phyloP scores from a whole-genome alignment of 192 early-diverging fungal genomes.

The Coemansia sp. region DNA sequence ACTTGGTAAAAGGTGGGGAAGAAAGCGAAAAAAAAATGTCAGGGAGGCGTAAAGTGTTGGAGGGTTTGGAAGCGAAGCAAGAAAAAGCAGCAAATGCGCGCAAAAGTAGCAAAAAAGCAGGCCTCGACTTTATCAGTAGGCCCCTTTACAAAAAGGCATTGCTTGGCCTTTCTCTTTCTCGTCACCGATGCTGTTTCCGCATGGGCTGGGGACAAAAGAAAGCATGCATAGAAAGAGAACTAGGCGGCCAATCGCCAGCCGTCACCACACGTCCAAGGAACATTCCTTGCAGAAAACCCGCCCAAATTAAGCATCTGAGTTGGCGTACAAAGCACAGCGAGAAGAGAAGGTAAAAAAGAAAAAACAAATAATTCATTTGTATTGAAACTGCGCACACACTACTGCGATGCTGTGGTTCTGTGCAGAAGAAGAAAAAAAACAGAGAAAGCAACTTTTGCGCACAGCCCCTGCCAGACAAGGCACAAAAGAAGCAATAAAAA shows the following conservation, averaged over 20 bases:
- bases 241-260: not conserved
- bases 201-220: not conserved
- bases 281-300: constrained; percentile 5
- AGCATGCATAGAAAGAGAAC: not conserved
- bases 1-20: constrained; percentile 2
- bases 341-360: not conserved
- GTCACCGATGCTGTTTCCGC: not conserved
- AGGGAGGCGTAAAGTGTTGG: constrained; percentile 12
- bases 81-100: not conserved
- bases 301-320: not conserved
- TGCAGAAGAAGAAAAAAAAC: too few relatives aligned
- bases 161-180: too few relatives aligned
- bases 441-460: too few relatives aligned
- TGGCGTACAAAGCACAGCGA: not conserved
- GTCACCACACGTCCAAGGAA: constrained; percentile 1
- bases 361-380: not conserved
- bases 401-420: too few relatives aligned
- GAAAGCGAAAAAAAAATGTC: constrained; percentile 1
- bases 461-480: too few relatives aligned
- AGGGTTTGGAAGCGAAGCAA: not conserved
- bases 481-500: not conserved
- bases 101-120: not conserved
- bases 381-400: too few relatives aligned
- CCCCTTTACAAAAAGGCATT: not conserved
- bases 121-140: not conserved